These are phyloP conservation scores for Hypholoma sublateritium DNA, from an alignment of 768 basidiomycete genomes.

Conservation along the genomic window DNA sequence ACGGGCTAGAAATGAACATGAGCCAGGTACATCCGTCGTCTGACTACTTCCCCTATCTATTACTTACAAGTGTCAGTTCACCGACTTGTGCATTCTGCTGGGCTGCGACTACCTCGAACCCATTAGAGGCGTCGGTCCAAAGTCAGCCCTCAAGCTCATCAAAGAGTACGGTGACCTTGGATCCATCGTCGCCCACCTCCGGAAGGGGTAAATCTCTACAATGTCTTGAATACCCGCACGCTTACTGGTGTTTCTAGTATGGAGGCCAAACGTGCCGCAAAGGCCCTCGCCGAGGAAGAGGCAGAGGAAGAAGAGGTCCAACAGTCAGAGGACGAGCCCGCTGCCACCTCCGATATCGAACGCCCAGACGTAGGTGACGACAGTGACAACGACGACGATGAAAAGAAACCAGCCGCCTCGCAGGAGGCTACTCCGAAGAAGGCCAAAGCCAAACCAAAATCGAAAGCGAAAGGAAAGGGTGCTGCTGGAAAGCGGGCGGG, in stretches of 20 bases:
- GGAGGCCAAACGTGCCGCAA: conserved; percentile 40
- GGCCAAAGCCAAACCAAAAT: conserved; percentile 34
- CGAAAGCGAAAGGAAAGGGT: conserved; percentile 45
- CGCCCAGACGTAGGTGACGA: conserved; percentile 30
- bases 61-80: conserved; percentile 61
- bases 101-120: conserved; percentile 99
- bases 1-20: conserved; percentile 93
- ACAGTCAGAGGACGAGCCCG: conserved; percentile 36
- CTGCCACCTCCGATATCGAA: conserved; percentile 47
- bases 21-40: conserved; percentile 54
- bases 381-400: conserved; percentile 28
- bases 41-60: background rate
- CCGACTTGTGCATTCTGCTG: conserved; percentile 93
- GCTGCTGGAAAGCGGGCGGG: conserved; percentile 58
- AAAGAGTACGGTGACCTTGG: conserved; percentile 76
- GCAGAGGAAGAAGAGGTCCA: conserved; percentile 27
- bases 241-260: conserved; percentile 30
- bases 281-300: conserved; percentile 23
- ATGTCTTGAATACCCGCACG: background rate
- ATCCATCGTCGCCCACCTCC: conserved; percentile 73
- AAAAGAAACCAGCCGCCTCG: conserved; percentile 20
- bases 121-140: conserved; percentile 95
- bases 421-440: conserved; percentile 34
- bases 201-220: conserved; percentile 60
- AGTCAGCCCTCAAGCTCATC: conserved; percentile 90